Conservation (phyloP, 2,329 filamentous ascomycete genomes). For the Didymella arachidicola region DNA sequence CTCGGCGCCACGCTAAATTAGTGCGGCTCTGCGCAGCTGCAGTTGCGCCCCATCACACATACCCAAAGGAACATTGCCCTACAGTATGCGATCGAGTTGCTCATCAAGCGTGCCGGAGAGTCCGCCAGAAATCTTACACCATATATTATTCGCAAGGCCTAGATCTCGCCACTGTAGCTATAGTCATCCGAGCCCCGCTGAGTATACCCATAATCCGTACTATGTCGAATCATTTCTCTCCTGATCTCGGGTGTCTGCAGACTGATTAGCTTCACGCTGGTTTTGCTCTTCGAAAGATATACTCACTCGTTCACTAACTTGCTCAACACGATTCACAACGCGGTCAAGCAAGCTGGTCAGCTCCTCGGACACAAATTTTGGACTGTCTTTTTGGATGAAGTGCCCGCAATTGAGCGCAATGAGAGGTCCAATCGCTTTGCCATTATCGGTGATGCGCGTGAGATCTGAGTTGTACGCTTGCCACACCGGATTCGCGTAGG, state of each 20-base stretch:
- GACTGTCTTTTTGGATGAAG: slow-evolving; percentile 64
- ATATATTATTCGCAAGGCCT: not conserved
- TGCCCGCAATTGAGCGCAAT: slow-evolving; percentile 61
- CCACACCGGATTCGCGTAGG: slow-evolving; percentile 64
- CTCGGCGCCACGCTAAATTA: slow-evolving; percentile 9
- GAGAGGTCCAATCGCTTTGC: slow-evolving; percentile 55
- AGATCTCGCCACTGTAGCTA: slow-evolving; percentile 16
- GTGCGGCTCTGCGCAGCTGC: slow-evolving; percentile 1
- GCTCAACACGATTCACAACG: slow-evolving; percentile 47
- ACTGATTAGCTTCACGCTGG: not conserved
- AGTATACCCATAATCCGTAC: slow-evolving; percentile 16
- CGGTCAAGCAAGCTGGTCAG: slow-evolving; percentile 45
- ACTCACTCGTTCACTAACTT: slow-evolving; percentile 40
- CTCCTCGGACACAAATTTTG: slow-evolving; percentile 50
- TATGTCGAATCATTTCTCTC: slow-evolving; percentile 20
- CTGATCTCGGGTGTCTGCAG: slow-evolving; percentile 16
- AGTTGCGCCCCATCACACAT: not conserved
- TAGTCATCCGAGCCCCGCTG: slow-evolving; percentile 1
- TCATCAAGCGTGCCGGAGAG: not conserved
- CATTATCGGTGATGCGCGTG: slow-evolving; percentile 52
- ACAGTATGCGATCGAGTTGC: not conserved
- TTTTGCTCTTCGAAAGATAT: too few species aligned
- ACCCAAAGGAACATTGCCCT: not conserved
- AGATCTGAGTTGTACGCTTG: slow-evolving; percentile 62
- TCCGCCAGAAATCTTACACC: not conserved